Evolutionary conservation across 1,284 basidiomycete species (phyloP), one percentile per base, ranked within the genome.

Genomic region (Pseudozyma hubeiensis): DNA sequence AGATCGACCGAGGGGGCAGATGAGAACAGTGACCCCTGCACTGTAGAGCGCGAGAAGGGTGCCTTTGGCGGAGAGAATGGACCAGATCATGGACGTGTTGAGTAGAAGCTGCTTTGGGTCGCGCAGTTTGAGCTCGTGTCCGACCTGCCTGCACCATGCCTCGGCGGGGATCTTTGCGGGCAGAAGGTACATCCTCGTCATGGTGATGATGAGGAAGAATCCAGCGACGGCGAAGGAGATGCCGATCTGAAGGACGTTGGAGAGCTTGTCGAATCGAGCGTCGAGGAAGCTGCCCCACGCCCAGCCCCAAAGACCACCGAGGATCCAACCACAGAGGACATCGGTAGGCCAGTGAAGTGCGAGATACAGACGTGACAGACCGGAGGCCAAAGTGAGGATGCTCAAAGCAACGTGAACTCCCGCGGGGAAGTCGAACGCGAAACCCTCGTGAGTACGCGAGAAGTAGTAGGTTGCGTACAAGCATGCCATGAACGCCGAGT

Each of bases 401-500:
- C 43, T 14, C 30, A 63, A 4, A 13, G 51, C 30, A 9, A 52
- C 61, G 44, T 63, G 61, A 14, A 56, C 29, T 7, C 37, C 34
- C 7, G 39, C 35, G 39, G 61, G 61, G 43, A 63, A 63, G 17
- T 47, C 17, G 53, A 63, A 63, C 30, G 37, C 5, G 5, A 63
- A 17, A 1, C 50, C 61, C 2, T 17, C 30, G 19, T 63, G 53
- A 17, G 51, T 63, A 35, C 53, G 61, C 13, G 43, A 47, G 33
- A 63, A 63, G 53, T 56, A 63, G 47, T 63, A 63, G 24, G 53
- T 47, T 5, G 61, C 48, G 35, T 63, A 63, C 9, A 63, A 48
- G 24, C 61, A 63, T 0, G 61, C 61, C 61, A 63, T 63, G 49
- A 63, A 63, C 24, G 61, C 53, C 49, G 61, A 56, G 37, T 63